Conservation (phyloP, 345 rosid species). For the Populus tremula region DNA sequence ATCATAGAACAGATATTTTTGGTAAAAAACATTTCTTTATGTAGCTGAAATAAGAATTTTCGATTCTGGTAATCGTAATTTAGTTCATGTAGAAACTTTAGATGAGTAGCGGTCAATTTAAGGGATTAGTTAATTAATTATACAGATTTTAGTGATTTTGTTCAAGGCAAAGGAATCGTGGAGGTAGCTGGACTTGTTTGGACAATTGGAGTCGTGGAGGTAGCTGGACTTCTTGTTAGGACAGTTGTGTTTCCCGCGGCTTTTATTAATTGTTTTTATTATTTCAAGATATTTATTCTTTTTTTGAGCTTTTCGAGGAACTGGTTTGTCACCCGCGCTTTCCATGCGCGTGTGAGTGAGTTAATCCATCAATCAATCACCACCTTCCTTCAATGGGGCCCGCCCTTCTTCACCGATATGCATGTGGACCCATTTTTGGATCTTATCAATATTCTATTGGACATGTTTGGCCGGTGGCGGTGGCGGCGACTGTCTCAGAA, state of each 20-base stretch:
- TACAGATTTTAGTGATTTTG: background rate
- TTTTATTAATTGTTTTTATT: background rate
- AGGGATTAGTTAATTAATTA: background rate
- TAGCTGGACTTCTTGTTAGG: constrained; percentile 3
- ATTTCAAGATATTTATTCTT: background rate
- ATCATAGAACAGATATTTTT: too few species aligned
- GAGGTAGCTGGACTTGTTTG: constrained; percentile 3
- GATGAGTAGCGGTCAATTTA: background rate
- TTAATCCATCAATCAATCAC: too few species aligned
- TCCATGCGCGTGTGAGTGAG: background rate
- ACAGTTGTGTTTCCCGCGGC: constrained; percentile 7
- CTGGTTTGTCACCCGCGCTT: background rate
- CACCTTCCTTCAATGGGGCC: background rate
- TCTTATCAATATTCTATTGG: too few species aligned
- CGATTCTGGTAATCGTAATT: background rate
- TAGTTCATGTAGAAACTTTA: background rate
- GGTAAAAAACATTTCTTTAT: background rate
- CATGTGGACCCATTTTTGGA: too few species aligned
- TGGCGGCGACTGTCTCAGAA: too few species aligned
- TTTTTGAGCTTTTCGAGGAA: background rate
- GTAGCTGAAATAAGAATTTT: background rate
- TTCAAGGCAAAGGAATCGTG: background rate
- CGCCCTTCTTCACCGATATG: background rate
- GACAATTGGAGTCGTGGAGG: constrained; percentile 13
- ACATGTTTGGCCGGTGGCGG: too few species aligned